Base-by-base conservation (phyloP, 176 grass and related monocot genomes). In the Dendrocalamus sinicus region DNA sequence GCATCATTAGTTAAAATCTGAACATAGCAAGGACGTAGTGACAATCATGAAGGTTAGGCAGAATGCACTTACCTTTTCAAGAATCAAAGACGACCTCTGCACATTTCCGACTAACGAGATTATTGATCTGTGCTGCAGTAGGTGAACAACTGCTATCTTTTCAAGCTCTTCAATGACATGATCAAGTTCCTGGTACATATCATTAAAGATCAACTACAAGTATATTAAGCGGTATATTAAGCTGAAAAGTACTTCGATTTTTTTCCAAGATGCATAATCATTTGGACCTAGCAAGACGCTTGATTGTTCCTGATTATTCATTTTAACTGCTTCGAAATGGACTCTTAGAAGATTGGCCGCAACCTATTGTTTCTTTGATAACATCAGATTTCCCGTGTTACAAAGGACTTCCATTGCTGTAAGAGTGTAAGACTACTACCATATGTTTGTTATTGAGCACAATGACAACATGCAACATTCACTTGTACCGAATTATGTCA, bases 61-160 rank as follows among this genome's bases (percentile, higher is more conserved):
- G 37, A 53, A 28, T 40, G 8, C 3, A 62, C 64, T 55, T 77
- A 88, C 88, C 91, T 93, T 90, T 88, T 93, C 91, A 63, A 90
- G 85, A 62, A 90, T 88, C 79, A 93, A 75, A 30, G 91, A 93
- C 50, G 91, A 90, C 43, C 76, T 78, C 45, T 93, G 76, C 57
- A 93, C 91, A 70, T 93, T 93, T 66, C 91, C 91, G 75, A 93
- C 78, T 62, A 93, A 81, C 16, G 88, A 93, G 57, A 93, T 90
- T 59, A 90, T 93, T 40, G 91, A 93, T 83, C 88, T 88, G 35
- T 85, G 88, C 64, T 90, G 91, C 80, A 93, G 81, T 72, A 93
- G 86, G 82, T 81, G 81, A 88, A 93, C 91, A 45, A 93, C 84
- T 35, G 91, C 88, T 78, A 93, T 93, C 61, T 90, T 93, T 82